Evolutionary conservation across 75 land plant species (phyloP).

Genomic region (Picea sitchensis): DNA sequence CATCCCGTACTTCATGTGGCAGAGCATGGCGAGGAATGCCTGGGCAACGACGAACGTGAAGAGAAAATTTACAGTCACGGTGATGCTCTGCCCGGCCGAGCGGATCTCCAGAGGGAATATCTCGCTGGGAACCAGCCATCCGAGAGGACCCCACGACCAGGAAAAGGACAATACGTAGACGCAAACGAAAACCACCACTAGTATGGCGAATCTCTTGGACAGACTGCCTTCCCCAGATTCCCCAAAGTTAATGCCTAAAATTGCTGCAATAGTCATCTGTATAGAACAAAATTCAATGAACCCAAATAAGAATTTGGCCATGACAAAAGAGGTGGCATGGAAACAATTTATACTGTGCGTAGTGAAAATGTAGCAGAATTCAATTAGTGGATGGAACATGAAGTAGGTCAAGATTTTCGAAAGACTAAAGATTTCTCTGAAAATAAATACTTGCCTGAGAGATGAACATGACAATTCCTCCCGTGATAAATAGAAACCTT

Average conservation of each 20-base stretch:
- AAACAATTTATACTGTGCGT: not conserved
- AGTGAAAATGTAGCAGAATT: not conserved
- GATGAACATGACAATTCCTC: constrained; percentile 35
- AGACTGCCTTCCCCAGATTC: constrained; percentile 8
- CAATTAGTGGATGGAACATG: not conserved
- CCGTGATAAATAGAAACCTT: constrained; percentile 17
- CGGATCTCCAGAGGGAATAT: constrained; percentile 56
- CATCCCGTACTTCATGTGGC: constrained; percentile 43
- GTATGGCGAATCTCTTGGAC: constrained; percentile 8
- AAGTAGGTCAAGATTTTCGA: too few species aligned
- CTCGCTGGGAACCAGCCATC: constrained; percentile 58
- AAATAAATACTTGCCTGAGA: constrained; percentile 20
- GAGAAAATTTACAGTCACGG: constrained; percentile 44
- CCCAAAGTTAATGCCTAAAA: constrained; percentile 21
- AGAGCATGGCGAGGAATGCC: constrained; percentile 51
- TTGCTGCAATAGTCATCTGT: constrained; percentile 7
- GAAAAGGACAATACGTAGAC: constrained; percentile 39
- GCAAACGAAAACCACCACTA: constrained; percentile 35
- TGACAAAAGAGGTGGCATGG: too few species aligned
- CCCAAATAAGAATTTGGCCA: too few species aligned
- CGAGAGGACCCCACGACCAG: constrained; percentile 63
- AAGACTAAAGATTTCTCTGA: not conserved
- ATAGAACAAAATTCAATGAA: too few species aligned
- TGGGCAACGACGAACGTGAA: constrained; percentile 57
- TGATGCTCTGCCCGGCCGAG: constrained; percentile 56